Evolutionary conservation across 371 early-diverging fungal species (phyloP).

Genomic region (Mucor plumbeus): DNA sequence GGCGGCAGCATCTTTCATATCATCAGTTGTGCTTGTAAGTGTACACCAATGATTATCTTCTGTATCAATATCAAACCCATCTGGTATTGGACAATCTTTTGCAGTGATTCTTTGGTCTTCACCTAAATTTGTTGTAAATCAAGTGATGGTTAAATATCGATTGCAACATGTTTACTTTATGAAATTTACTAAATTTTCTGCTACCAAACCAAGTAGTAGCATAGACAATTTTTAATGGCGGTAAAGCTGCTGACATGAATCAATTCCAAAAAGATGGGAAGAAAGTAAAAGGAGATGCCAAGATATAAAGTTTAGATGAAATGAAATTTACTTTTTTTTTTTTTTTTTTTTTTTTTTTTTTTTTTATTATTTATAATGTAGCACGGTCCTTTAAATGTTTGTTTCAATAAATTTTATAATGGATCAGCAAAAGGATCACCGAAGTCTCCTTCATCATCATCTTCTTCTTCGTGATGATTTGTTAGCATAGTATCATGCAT

Average conservation of each 20-base stretch:
- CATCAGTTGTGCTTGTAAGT: slow-evolving; percentile 24
- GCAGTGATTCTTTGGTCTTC: neutral
- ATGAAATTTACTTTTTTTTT: neutral
- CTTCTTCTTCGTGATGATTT: neutral
- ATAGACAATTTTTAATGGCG: slow-evolving; percentile 42
- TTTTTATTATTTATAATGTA: neutral
- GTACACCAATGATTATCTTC: slow-evolving; percentile 38
- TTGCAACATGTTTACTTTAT: neutral
- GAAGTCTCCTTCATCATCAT: neutral
- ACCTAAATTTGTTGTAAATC: neutral
- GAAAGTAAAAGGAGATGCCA: neutral
- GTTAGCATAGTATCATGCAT: slow-evolving; percentile 39
- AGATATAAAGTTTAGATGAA: neutral
- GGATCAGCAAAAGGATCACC: slow-evolving; percentile 28
- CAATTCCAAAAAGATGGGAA: neutral
- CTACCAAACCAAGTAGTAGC: slow-evolving; percentile 37
- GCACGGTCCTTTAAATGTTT: neutral
- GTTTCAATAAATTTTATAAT: neutral
- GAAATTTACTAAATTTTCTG: slow-evolving; percentile 21
- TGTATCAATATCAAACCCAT: slow-evolving; percentile 22
- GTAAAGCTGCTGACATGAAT: slow-evolving; percentile 15
- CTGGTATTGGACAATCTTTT: slow-evolving; percentile 37
- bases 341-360: neutral
- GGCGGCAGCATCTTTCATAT: slow-evolving; percentile 32
- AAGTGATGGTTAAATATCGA: neutral